Conservation (phyloP, 108 stramenopile species). For the Cyclotella choctawhatcheeana region DNA sequence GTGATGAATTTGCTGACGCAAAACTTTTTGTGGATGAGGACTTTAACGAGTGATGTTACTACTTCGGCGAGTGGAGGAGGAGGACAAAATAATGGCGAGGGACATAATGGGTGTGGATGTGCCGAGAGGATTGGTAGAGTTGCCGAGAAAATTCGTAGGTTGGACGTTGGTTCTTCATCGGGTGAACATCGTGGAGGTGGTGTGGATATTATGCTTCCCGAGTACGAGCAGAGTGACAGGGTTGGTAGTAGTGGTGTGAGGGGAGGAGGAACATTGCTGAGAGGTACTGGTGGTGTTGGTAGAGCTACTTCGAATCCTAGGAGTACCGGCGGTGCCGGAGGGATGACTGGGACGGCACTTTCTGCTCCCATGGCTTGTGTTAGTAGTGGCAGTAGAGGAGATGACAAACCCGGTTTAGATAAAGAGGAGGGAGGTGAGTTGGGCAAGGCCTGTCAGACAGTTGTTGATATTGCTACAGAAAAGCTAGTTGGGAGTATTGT, state of each 20-base stretch:
- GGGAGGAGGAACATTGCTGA: too few relatives aligned
- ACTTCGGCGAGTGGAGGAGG: slow-evolving; percentile 29
- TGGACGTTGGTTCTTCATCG: slow-evolving; percentile 3
- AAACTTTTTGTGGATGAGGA: slow-evolving; percentile 91
- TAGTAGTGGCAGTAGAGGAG: background rate
- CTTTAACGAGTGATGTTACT: slow-evolving; percentile 49
- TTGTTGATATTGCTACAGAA: slow-evolving; percentile 51
- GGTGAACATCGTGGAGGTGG: background rate
- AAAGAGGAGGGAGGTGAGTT: slow-evolving; percentile 35
- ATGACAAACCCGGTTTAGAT: background rate
- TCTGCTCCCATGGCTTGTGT: background rate
- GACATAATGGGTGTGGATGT: slow-evolving; percentile 16
- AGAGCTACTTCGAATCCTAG: slow-evolving; percentile 1
- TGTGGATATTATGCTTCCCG: slow-evolving; percentile 14
- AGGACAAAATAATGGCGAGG: too few relatives aligned
- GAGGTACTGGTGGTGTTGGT: slow-evolving; percentile 1
- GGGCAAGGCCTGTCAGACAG: slow-evolving; percentile 49
- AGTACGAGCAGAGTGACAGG: slow-evolving; percentile 3
- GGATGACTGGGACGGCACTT: too few relatives aligned
- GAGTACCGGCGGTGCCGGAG: background rate
- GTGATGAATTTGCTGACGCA: slow-evolving; percentile 81
- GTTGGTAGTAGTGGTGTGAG: too few relatives aligned
- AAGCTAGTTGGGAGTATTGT: slow-evolving; percentile 48
- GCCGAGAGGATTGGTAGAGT: slow-evolving; percentile 34
- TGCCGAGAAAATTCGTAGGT: slow-evolving; percentile 33